phyloP scores from a whole-genome alignment of 495 filamentous ascomycete genomes.

The Daldinia childiae region DNA sequence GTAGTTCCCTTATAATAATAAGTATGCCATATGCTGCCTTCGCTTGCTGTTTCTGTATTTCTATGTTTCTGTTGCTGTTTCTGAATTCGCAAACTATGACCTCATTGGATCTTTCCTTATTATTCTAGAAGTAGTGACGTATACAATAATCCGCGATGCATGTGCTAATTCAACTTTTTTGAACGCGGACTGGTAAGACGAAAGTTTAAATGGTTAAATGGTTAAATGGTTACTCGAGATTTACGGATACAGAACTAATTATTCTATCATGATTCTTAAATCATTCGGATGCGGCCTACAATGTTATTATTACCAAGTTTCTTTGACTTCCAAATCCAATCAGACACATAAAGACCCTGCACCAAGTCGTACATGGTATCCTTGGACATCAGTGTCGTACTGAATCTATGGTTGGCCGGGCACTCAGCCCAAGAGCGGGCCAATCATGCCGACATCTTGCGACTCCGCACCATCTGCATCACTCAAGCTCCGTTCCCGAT shows the following conservation, averaged over 20 bases:
- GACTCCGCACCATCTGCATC: slow-evolving; percentile 13
- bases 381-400: not conserved
- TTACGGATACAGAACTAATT: not conserved
- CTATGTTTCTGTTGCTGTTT: not conserved
- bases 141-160: slow-evolving; percentile 6
- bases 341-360: not conserved
- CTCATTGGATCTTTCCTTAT: slow-evolving; percentile 28
- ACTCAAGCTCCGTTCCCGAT: slow-evolving; percentile 9
- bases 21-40: not conserved
- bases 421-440: slow-evolving; percentile 19
- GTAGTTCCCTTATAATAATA: not conserved
- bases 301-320: not conserved
- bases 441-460: slow-evolving; percentile 15
- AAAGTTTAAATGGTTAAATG: slow-evolving; percentile 1
- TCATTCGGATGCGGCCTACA: slow-evolving; percentile 4
- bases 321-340: not conserved
- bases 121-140: slow-evolving; percentile 31
- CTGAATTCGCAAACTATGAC: slow-evolving; percentile 34
- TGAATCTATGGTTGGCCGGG: slow-evolving; percentile 30
- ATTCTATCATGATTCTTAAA: not conserved
- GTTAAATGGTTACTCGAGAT: slow-evolving; percentile 1
- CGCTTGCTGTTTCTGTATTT: not conserved
- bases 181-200: not conserved
- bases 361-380: not conserved
- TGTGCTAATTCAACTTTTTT: not conserved